phyloP scores from a whole-genome alignment of 192 early-diverging fungal genomes.

The Tieghemiomyces parasiticus region DNA sequence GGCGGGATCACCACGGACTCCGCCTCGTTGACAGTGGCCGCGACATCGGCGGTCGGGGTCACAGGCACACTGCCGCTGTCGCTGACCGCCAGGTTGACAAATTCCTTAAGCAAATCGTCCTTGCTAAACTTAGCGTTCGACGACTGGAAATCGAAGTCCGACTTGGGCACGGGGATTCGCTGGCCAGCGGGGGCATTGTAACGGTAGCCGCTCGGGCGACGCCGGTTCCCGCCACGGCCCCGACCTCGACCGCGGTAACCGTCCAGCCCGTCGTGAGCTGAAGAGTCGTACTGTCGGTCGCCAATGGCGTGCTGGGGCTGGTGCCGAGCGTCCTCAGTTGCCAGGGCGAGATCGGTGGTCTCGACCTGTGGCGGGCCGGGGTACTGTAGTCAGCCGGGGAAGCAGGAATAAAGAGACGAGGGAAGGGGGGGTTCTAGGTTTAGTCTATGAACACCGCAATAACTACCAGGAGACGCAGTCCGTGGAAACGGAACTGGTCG shows the following conservation, averaged over 20 bases:
- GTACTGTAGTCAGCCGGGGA: too few relatives aligned
- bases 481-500: too few relatives aligned
- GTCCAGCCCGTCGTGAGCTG: constrained; percentile 16
- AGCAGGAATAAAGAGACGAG: too few relatives aligned
- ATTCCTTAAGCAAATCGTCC: constrained; percentile 62
- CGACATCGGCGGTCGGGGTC: not conserved
- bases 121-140: constrained; percentile 94
- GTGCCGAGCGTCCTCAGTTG: too few relatives aligned
- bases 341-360: too few relatives aligned
- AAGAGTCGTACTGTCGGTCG: too few relatives aligned
- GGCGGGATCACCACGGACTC: constrained; percentile 34
- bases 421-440: too few relatives aligned
- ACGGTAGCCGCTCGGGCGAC: not conserved
- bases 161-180: constrained; percentile 46
- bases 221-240: constrained; percentile 16
- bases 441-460: too few relatives aligned
- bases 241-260: constrained; percentile 14
- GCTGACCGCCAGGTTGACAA: constrained; percentile 32
- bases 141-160: constrained; percentile 91
- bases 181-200: too few relatives aligned
- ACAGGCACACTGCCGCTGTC: constrained; percentile 11
- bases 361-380: too few relatives aligned
- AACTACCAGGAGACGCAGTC: too few relatives aligned
- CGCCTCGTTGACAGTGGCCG: constrained; percentile 21
- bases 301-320: too few relatives aligned